These are phyloP conservation scores for Clarkia xantiana DNA, from an alignment of 345 rosid genomes.

Conservation along the genomic window DNA sequence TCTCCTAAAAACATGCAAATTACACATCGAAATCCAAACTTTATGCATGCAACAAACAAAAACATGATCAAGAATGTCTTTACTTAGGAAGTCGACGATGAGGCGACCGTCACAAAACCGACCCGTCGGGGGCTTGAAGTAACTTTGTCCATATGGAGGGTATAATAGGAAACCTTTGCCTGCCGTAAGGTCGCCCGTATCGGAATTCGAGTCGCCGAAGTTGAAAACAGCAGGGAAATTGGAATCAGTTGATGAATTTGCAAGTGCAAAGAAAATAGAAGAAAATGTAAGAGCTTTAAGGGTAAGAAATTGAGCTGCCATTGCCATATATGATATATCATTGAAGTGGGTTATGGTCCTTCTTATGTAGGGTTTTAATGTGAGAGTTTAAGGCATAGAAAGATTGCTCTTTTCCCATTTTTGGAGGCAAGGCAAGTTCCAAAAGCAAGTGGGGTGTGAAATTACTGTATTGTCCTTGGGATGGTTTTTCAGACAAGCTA, in stretches of 20 bases:
- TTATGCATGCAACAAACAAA: background rate
- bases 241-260: constrained; percentile 36
- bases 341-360: background rate
- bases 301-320: constrained; percentile 21
- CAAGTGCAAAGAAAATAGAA: constrained; percentile 20
- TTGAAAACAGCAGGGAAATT: constrained; percentile 62
- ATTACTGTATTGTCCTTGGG: constrained; percentile 1
- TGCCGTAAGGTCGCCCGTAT: constrained; percentile 58
- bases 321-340: constrained; percentile 7
- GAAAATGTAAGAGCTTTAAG: constrained; percentile 16
- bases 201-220: constrained; percentile 94
- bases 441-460: background rate
- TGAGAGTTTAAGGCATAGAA: background rate
- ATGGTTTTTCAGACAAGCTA: background rate
- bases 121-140: constrained; percentile 53
- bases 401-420: constrained; percentile 3
- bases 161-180: constrained; percentile 52
- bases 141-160: constrained; percentile 55
- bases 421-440: constrained; percentile 1
- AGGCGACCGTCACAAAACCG: constrained; percentile 89
- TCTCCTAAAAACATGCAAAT: background rate
- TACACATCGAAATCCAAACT: background rate
- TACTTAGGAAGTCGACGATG: constrained; percentile 64
- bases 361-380: background rate
- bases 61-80: background rate